Evolutionary conservation across 495 filamentous ascomycete species (phyloP).

Genomic region (Penicillium samsonianum): DNA sequence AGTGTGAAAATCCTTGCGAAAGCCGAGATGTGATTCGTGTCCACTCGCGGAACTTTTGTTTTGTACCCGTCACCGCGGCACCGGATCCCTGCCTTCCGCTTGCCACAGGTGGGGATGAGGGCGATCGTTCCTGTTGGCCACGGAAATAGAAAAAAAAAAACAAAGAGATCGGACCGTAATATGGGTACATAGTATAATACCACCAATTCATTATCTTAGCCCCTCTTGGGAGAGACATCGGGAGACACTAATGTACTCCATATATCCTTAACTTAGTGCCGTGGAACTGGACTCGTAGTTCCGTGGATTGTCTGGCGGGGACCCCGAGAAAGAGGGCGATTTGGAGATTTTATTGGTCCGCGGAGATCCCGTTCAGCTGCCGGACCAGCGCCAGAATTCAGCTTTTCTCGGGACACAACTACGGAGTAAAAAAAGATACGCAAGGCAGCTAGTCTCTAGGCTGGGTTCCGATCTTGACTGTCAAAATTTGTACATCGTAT

Average conservation of each 20-base stretch:
- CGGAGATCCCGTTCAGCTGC: constrained; percentile 14
- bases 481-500: constrained; percentile 4
- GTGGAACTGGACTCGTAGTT: constrained; percentile 11
- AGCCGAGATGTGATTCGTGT: constrained; percentile 16
- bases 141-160: constrained; percentile 11
- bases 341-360: constrained; percentile 15
- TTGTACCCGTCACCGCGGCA: constrained; percentile 46
- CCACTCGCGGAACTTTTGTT: constrained; percentile 24
- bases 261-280: constrained; percentile 15
- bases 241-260: constrained; percentile 12
- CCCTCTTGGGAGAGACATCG: background rate
- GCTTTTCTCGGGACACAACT: background rate
- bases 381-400: constrained; percentile 8
- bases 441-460: background rate
- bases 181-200: background rate
- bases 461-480: constrained; percentile 1
- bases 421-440: background rate
- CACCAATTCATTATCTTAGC: background rate
- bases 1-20: constrained; percentile 28
- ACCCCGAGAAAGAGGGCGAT: background rate
- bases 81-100: constrained; percentile 40
- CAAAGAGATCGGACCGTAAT: background rate
- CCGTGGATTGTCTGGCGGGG: constrained; percentile 19
- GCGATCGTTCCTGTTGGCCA: constrained; percentile 29
- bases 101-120: constrained; percentile 21